Evolutionary conservation across 2,329 filamentous ascomycete species (phyloP), one percentile per base, ranked within the genome.

Genomic region (Aureobasidium lini): DNA sequence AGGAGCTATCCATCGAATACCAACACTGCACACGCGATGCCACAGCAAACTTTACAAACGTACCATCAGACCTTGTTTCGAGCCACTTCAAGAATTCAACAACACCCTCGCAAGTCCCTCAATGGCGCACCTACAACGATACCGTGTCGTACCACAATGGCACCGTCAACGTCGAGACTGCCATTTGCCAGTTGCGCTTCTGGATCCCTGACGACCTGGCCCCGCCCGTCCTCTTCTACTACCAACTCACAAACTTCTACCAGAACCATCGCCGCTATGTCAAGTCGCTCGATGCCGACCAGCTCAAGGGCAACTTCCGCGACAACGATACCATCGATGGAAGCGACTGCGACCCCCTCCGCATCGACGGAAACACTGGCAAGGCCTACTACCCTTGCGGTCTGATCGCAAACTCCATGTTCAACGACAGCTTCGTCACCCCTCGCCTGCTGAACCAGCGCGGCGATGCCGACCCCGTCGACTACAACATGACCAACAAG

Each of bases 231-330:
- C 83, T 93, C 62, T 85, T 97, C 74, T 99, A 96, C 78, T 99
- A 99, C 75, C 88, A 88, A 66, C 85, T 99, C 63, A 93, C 90
- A 60, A 96, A 97, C 76, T 99, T 99, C 77, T 97, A 97, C 78
- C 94, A 99, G 75, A 99, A 99, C 72, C 94, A 99, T 72, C 88
- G 94, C 65, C 87, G 93, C 73, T 99, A 99, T 67, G 94, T 96
- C 62, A 89, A 90, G 70, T 95, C 90, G 1, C 88, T 95, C 68
- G 88, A 92, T 69, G 81, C 86, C 60, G 80, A 89, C 56, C 94
- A 99, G 74, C 79, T 99, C 57, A 88, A 87, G 65, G 94, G 92
- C 47, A 78, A 84, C 6, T 80, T 79, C 10, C 81, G 88, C 16
- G 77, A 78, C 34, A 81, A 80, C 60, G 66, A 66, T 37, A 81